These are phyloP conservation scores for Bolboschoenoplectus hybrid DNA, from an alignment of 202 grass and related monocot species.

Conservation along the genomic window DNA sequence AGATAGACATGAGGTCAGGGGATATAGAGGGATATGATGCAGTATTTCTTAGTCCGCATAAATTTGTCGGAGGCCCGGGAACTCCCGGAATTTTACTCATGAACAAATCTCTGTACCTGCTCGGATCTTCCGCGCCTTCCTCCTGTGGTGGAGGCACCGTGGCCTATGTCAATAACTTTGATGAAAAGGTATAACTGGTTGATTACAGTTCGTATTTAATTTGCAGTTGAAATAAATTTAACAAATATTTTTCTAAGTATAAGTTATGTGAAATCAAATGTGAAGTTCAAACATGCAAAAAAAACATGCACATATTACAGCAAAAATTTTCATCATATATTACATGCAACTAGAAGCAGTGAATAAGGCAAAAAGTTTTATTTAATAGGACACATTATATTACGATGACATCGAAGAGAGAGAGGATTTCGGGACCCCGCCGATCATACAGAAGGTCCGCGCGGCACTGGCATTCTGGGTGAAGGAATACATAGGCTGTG, in stretches of 20 bases:
- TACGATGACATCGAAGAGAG: conserved; percentile 61
- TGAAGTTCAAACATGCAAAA: not conserved
- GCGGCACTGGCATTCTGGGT: conserved; percentile 72
- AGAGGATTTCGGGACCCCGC: conserved; percentile 67
- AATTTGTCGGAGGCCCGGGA: conserved; percentile 74
- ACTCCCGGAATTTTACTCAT: conserved; percentile 77
- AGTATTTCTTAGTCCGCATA: conserved; percentile 78
- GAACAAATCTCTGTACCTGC: conserved; percentile 64
- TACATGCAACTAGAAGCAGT: not conserved
- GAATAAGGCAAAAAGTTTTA: not conserved
- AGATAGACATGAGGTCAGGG: conserved; percentile 85
- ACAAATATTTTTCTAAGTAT: not conserved
- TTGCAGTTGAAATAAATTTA: not conserved
- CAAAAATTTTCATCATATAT: not conserved
- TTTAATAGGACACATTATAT: conserved; percentile 66
- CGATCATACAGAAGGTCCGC: conserved; percentile 72
- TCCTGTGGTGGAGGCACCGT: conserved; percentile 75
- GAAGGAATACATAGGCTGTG: conserved; percentile 63
- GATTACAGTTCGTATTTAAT: not conserved
- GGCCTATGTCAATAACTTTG: conserved; percentile 64
- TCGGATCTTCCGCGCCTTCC: conserved; percentile 54
- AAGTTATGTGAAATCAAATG: not conserved
- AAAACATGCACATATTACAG: not conserved
- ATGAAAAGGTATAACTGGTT: conserved; percentile 48
- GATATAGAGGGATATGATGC: conserved; percentile 77